Base-by-base conservation (phyloP, 306 rosid genomes). In the Casuarina equisetifolia region DNA sequence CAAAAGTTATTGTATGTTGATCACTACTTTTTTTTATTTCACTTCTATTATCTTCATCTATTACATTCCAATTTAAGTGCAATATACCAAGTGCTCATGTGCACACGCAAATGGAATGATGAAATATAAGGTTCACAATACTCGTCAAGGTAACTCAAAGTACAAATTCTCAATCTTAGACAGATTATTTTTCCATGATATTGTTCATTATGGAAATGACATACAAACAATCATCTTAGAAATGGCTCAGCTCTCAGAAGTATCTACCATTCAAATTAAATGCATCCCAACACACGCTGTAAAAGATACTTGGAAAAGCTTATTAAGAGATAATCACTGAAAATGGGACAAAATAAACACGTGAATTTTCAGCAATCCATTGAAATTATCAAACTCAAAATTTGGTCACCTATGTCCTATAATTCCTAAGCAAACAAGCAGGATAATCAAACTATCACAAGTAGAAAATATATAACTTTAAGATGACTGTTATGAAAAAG, bases 381-480 rank as follows among this genome's bases (percentile, higher is more conserved):
- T 6, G 36, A 35, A n/a, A 36, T 12, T 62, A 62, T 17, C 44
- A 62, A 62, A 11, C 69, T 62, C 36, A 9, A n/a, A 62, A 62
- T 62, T 42, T 4, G 9, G 69, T 62, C 44, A 36, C 0, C 13
- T 19, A 58, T 8, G 64, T 11, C 25, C 64, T 25, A 58, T 58
- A 58, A 32, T 58, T 58, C 16, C 11, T 36, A 35, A 32, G 17
- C 42, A 61, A 43, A 70, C 81, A 71, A 79, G 71, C 61, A 76
- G 57, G 71, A 59, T 15, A 62, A 58, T 58, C 64, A 9, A 62
- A 62, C 43, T 62, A 62, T 62, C 36, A 62, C 69, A 62, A 73
- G 43, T 59, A 74, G 7, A 46, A 19, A 53, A 74, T 80, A 78
- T 78, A 36, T 35, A 82, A 77, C 51, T 53, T 66, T 54, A 69